Evolutionary conservation across 345 rosid species (phyloP), one percentile per base, ranked within the genome.

Genomic region (Jatropha curcas): DNA sequence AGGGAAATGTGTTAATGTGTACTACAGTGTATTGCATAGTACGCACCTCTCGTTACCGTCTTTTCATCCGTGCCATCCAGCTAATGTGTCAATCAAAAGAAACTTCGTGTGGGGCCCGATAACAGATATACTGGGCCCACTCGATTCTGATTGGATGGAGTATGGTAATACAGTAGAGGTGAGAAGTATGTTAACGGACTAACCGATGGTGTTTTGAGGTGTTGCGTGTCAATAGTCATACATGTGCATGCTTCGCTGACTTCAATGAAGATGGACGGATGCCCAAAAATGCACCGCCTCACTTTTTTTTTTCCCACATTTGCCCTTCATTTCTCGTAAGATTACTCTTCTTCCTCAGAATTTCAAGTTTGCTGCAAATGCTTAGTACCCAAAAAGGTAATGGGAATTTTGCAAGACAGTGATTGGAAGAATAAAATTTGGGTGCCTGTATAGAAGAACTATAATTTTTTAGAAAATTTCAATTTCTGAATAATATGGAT

Each of bases 41-140:
- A 25, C 20, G 1, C 27, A 17, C 70, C 66, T 14, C 58, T 24
- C 17, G 10, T 0, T 19, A 20, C 10, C 4, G 65, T 72, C 76
- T 28, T 69, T 9, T 28, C 62, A 55, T 70, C 74, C 11, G 30
- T 74, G 79, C 73, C 77, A 31, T 77, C 77, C 79, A 73, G 77
- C 83, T 76, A 59, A 67, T 10, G n/a, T 7, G n/a, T 25, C 31
- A 34, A 25, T 4, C 63, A 20, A 50, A n/a, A 33, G 78, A 75
- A 75, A 69, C 67, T 70, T 70, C 67, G 60, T 22, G 64, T 50
- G 69, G 68, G 68, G 1, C 45, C 45, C 4, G 2, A 17, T 4
- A 24, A 11, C 11, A 4, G 62, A 35, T 24, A 50, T 14, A 12
- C 14, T 53, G 27, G 80, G 73, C 65, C 62, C 67, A 60, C 25